Base-by-base conservation (phyloP, 148 eudicot genomes). In the Camellia granthamiana region DNA sequence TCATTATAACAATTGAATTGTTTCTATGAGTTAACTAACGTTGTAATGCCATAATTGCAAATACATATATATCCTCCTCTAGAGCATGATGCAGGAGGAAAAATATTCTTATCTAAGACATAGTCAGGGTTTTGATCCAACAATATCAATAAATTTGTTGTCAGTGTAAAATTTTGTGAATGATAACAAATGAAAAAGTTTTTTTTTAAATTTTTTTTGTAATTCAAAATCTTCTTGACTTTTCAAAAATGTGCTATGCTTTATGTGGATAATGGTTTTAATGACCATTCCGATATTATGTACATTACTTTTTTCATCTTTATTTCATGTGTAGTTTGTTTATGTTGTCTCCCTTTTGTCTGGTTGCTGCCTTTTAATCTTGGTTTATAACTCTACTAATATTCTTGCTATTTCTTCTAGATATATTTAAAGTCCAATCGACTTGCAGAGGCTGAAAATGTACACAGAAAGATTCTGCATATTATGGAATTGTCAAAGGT, bases 401-500 rank as follows among this genome's bases (percentile, higher is more conserved):
- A 15, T 13, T 81, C 18, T 14, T 81, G 30, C 75, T 72, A 5
- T 55, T 85, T 70, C 87, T 86, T 56, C 56, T 77, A 93, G 99
- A 90, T 94, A 47, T 93, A 91, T 79, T 56, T 85, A 49, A 91
- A 87, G 81, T 86, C 91, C 68, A 87, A 83, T 77, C 86, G 81
- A 79, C 85, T 85, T 70, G 84, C 81, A 70, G 97, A 94, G 80
- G 97, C 94, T 80, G 92, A 89, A 83, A 85, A 80, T 72, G 65
- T 89, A 74, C 94, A 88, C 84, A 90, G 97, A 87, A 92, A 90
- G 87, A 87, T 92, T 81, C 77, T 96, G 84, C 95, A 94, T 75
- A 84, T 87, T 69, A 81, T 94, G 94, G 99, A 94, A 87, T 61
- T 96, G 84, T 85, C 92, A 74, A 96, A 96, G 98, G 99, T 96